phyloP scores from a whole-genome alignment of 2,329 filamentous ascomycete genomes.

The Monosporascus sp. region DNA sequence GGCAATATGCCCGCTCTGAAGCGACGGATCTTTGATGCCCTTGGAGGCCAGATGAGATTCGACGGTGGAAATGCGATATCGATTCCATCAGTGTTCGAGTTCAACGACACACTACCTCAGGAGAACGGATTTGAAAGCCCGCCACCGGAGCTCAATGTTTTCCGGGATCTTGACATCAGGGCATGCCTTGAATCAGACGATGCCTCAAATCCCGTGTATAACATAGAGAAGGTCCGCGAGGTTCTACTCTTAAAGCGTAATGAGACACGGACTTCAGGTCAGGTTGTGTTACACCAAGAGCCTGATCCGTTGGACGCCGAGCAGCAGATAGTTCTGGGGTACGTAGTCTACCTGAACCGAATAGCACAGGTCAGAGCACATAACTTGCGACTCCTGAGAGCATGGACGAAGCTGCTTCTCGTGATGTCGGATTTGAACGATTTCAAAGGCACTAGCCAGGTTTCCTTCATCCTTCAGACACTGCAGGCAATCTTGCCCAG shows the following conservation, averaged over 20 bases:
- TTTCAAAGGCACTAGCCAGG: conserved; percentile 65
- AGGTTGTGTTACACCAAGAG: conserved; percentile 45
- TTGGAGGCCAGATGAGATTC: conserved; percentile 70
- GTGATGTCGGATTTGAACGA: conserved; percentile 80
- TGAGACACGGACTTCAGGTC: conserved; percentile 47
- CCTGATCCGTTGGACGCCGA: conserved; percentile 49
- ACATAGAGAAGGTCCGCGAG: conserved; percentile 66
- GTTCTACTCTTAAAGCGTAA: conserved; percentile 65
- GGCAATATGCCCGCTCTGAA: conserved; percentile 66
- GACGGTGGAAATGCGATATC: conserved; percentile 60
- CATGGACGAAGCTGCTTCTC: conserved; percentile 80
- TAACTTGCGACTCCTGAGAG: conserved; percentile 63
- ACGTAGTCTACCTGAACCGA: conserved; percentile 59
- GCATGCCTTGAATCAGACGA: conserved; percentile 57
- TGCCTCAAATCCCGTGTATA: conserved; percentile 55
- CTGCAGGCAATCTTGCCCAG: conserved; percentile 85
- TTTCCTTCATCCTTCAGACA: conserved; percentile 76
- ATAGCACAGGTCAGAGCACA: conserved; percentile 50
- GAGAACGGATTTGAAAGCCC: conserved; percentile 45
- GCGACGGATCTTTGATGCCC: conserved; percentile 60
- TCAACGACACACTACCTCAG: conserved; percentile 78
- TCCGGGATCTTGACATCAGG: conserved; percentile 62
- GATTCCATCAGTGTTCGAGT: conserved; percentile 78
- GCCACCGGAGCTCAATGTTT: conserved; percentile 51
- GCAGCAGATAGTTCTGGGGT: conserved; percentile 53